These are phyloP conservation scores for Euphrasia confusa DNA, from an alignment of 257 asterid genomes.

Conservation along the genomic window DNA sequence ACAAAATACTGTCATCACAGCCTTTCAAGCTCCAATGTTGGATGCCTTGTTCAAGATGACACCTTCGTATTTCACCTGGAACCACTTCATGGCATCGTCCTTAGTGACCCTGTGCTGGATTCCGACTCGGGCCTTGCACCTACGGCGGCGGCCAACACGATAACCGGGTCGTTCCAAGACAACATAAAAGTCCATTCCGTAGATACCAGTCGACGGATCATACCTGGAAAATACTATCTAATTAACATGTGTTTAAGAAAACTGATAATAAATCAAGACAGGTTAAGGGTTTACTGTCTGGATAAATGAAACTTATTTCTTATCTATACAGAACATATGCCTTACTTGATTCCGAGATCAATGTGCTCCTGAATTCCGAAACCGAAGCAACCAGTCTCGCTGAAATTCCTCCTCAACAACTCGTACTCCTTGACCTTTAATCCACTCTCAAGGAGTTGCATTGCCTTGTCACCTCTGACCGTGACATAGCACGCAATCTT, in stretches of 20 bases:
- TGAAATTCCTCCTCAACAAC: slow-evolving; percentile 39
- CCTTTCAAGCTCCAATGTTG: slow-evolving; percentile 28
- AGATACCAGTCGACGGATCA: neutral
- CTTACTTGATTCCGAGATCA: slow-evolving; percentile 45
- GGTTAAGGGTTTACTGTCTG: no score
- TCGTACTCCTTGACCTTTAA: slow-evolving; percentile 32
- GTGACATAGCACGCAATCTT: slow-evolving; percentile 45
- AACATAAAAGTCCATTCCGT: slow-evolving; percentile 27
- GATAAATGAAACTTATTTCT: no score
- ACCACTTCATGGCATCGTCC: slow-evolving; percentile 42
- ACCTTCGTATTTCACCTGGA: slow-evolving; percentile 43
- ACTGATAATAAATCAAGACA: no score
- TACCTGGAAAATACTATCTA: neutral
- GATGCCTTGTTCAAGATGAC: slow-evolving; percentile 45
- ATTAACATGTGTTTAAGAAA: no score
- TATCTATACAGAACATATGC: neutral
- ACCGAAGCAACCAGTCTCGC: slow-evolving; percentile 42
- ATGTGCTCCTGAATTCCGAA: slow-evolving; percentile 43
- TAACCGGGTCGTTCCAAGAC: slow-evolving; percentile 47
- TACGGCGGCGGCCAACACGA: slow-evolving; percentile 44
- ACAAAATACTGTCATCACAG: neutral
- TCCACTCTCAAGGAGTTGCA: slow-evolving; percentile 32
- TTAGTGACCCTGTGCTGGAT: slow-evolving; percentile 28
- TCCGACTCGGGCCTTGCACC: slow-evolving; percentile 49
- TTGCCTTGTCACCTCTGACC: slow-evolving; percentile 41